Conservation (phyloP, 768 basidiomycete species). For the Podaxis sp. region DNA sequence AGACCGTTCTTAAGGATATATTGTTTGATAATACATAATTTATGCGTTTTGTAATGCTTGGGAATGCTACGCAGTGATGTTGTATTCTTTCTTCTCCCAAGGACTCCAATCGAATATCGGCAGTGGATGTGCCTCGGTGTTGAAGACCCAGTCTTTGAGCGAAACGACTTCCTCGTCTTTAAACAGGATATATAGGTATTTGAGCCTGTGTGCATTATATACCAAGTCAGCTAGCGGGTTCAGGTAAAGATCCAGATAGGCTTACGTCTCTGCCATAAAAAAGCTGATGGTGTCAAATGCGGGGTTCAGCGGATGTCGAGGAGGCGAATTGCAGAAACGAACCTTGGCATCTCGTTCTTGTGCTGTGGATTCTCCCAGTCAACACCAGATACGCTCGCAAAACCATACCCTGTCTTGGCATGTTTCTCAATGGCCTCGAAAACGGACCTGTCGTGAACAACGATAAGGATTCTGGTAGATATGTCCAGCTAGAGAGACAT, state of each 20-base stretch:
- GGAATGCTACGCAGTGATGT: slow-evolving; percentile 19
- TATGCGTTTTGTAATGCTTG: neutral
- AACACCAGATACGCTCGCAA: slow-evolving; percentile 48
- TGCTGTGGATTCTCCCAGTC: slow-evolving; percentile 29
- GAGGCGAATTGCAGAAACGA: slow-evolving; percentile 12
- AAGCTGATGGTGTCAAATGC: slow-evolving; percentile 13
- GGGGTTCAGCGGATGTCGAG: neutral
- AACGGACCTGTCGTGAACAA: slow-evolving; percentile 27
- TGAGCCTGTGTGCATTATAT: slow-evolving; percentile 46
- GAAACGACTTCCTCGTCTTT: slow-evolving; percentile 49
- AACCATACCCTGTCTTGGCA: slow-evolving; percentile 53
- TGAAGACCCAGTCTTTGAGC: slow-evolving; percentile 55
- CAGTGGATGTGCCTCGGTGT: slow-evolving; percentile 70
- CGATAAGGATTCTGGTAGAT: slow-evolving; percentile 44
- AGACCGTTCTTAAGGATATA: no score
- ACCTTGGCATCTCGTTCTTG: slow-evolving; percentile 74
- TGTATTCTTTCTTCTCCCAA: slow-evolving; percentile 44
- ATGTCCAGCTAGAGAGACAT: slow-evolving; percentile 32
- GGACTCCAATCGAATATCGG: slow-evolving; percentile 59
- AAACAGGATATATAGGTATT: slow-evolving; percentile 67
- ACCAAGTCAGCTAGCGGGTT: slow-evolving; percentile 19
- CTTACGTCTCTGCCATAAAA: slow-evolving; percentile 21
- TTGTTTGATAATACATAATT: no score
- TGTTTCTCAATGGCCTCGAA: slow-evolving; percentile 59
- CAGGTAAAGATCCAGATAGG: slow-evolving; percentile 8